phyloP scores from a whole-genome alignment of 148 eudicot species.

The Chenopodium formosanum region DNA sequence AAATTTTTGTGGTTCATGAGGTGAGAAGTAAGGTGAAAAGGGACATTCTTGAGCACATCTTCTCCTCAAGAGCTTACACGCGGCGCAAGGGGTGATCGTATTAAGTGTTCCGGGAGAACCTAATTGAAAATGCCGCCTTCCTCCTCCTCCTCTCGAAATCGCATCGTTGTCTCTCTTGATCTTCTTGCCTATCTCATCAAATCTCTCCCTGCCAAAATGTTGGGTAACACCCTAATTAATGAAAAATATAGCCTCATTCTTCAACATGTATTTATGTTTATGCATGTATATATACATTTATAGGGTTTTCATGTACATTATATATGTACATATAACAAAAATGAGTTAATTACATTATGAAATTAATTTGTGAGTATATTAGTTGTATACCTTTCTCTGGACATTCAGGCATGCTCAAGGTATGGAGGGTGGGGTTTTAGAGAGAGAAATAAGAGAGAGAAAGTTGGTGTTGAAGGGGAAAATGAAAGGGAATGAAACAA shows the following conservation, averaged over 20 bases:
- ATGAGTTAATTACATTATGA: neutral
- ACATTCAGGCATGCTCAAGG: conserved; percentile 78
- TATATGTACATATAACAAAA: no score
- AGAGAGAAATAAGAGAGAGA: conserved; percentile 33
- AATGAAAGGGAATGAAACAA: conserved; percentile 26
- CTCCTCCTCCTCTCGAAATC: conserved; percentile 27
- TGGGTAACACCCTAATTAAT: neutral
- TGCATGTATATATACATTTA: neutral
- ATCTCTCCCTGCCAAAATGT: conserved; percentile 53
- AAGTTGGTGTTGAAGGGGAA: conserved; percentile 8
- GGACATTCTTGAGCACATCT: conserved; percentile 79
- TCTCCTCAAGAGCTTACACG: conserved; percentile 62
- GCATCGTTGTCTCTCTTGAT: conserved; percentile 57
- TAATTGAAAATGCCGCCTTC: conserved; percentile 38
- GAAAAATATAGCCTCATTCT: neutral
- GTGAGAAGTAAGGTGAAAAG: conserved; percentile 74
- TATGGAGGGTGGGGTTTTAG: conserved; percentile 26
- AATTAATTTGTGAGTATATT: neutral
- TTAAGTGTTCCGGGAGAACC: conserved; percentile 44
- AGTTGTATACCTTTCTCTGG: conserved; percentile 60
- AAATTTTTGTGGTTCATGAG: conserved; percentile 73
- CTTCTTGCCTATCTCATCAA: conserved; percentile 67
- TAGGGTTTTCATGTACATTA: neutral
- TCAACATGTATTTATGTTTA: neutral
- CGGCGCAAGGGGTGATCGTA: conserved; percentile 71